Evolutionary conservation across 2,329 filamentous ascomycete species (phyloP).

Genomic region (Apiospora koreana): DNA sequence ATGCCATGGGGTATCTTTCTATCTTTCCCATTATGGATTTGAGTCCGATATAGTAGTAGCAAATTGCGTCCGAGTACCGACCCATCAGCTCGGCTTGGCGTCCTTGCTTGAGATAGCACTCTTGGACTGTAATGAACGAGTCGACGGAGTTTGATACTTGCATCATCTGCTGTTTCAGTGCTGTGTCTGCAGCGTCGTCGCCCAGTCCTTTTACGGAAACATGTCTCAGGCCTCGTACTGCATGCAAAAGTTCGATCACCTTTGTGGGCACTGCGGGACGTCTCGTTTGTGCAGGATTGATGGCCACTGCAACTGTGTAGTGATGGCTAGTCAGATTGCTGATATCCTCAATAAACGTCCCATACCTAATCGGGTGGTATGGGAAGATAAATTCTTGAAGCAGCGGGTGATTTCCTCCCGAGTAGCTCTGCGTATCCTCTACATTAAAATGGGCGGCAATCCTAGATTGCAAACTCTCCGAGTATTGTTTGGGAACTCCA

Average conservation of each 20-base stretch:
- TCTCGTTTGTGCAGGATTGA: background rate
- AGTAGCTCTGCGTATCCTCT: no score
- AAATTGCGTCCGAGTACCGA: background rate
- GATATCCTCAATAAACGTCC: background rate
- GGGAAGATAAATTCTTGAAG: background rate
- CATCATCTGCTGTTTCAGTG: background rate
- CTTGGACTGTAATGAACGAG: no score
- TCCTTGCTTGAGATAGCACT: no score
- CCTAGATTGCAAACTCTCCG: background rate
- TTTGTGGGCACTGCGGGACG: background rate
- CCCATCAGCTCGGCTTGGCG: background rate
- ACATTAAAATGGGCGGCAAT: background rate
- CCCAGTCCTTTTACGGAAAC: background rate
- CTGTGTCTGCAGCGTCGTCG: background rate
- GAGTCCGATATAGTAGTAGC: background rate
- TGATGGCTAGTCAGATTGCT: fast-evolving
- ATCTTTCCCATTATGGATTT: no score
- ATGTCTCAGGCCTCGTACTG: background rate
- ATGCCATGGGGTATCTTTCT: background rate
- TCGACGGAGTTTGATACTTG: background rate
- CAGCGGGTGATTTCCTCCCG: no score
- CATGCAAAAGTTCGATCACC: background rate
- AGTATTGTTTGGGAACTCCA: background rate
- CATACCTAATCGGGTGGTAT: background rate
- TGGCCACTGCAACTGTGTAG: background rate